These are phyloP conservation scores for Ziziphus jujuba DNA, from an alignment of 306 rosid genomes.

Conservation along the genomic window DNA sequence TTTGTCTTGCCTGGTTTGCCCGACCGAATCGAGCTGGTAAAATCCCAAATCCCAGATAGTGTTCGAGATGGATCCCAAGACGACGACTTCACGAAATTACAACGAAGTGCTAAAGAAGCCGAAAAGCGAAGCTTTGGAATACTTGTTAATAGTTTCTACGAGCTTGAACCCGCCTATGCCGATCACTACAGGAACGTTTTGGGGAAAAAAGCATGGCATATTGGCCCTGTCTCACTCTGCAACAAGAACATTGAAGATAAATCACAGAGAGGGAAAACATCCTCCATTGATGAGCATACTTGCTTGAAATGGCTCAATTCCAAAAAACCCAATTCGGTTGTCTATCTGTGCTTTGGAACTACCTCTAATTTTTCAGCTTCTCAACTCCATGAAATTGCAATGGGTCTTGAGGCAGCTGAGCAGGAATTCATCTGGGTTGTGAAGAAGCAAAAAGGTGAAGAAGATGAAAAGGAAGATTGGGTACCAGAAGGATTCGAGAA, in stretches of 20 bases:
- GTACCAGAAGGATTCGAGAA: slow-evolving; percentile 27
- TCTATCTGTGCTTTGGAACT: slow-evolving; percentile 56
- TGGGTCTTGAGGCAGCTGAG: slow-evolving; percentile 52
- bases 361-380: slow-evolving; percentile 23
- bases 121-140: slow-evolving; percentile 38
- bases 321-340: slow-evolving; percentile 40
- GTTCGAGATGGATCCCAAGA: not conserved
- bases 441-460: slow-evolving; percentile 5
- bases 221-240: slow-evolving; percentile 54
- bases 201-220: slow-evolving; percentile 54
- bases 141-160: slow-evolving; percentile 53
- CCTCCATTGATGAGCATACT: not conserved
- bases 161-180: slow-evolving; percentile 49
- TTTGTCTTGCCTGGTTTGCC: slow-evolving; percentile 23
- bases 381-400: slow-evolving; percentile 53
- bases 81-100: not conserved
- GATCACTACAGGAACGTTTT: slow-evolving; percentile 36
- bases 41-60: slow-evolving; percentile 10
- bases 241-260: not conserved
- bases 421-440: slow-evolving; percentile 52
- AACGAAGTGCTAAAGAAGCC: not conserved
- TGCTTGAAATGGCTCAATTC: slow-evolving; percentile 34
- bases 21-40: not conserved
- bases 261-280: no score
- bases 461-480: slow-evolving; percentile 24